phyloP scores from a whole-genome alignment of 1,139 yeast genomes.

The Yamadazyma friedrichii region DNA sequence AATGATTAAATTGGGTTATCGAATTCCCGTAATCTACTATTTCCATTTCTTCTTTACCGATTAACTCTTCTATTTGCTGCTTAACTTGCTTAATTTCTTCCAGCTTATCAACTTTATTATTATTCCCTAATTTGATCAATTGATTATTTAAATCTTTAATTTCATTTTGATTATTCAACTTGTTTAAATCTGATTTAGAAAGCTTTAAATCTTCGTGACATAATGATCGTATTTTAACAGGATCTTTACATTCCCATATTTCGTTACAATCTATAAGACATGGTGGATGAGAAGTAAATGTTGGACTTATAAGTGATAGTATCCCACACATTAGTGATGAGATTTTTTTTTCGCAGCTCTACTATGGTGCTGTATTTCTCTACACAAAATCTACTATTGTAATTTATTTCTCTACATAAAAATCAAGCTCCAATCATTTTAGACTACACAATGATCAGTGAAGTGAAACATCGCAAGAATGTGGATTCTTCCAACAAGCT shows the following conservation, averaged over 20 bases:
- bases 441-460: neutral
- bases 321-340: conserved; percentile 25
- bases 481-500: conserved; percentile 40
- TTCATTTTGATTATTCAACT: conserved; percentile 25
- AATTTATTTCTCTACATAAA: neutral
- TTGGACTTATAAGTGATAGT: conserved; percentile 13
- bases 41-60: conserved; percentile 12
- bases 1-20: conserved; percentile 18
- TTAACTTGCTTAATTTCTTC: conserved; percentile 15
- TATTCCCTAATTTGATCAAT: conserved; percentile 27
- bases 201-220: conserved; percentile 19
- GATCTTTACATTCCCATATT: conserved; percentile 24
- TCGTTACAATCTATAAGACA: conserved; percentile 1
- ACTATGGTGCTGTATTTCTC: too few species aligned
- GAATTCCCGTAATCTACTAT: neutral
- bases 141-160: conserved; percentile 23
- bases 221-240: conserved; percentile 14
- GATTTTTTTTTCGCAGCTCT: conserved; percentile 1
- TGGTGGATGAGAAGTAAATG: conserved; percentile 9
- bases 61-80: conserved; percentile 15
- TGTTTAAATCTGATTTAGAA: conserved; percentile 22
- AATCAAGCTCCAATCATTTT: too few species aligned
- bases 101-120: conserved; percentile 25
- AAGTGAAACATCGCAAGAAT: conserved; percentile 31
- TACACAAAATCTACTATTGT: neutral